A percentile compares a stretch with the other conserved stretches of the same genome.
phyloP scores from a whole-genome alignment of 2,329 filamentous ascomycete species.

The Aspergillus hiratsukae region DNA sequence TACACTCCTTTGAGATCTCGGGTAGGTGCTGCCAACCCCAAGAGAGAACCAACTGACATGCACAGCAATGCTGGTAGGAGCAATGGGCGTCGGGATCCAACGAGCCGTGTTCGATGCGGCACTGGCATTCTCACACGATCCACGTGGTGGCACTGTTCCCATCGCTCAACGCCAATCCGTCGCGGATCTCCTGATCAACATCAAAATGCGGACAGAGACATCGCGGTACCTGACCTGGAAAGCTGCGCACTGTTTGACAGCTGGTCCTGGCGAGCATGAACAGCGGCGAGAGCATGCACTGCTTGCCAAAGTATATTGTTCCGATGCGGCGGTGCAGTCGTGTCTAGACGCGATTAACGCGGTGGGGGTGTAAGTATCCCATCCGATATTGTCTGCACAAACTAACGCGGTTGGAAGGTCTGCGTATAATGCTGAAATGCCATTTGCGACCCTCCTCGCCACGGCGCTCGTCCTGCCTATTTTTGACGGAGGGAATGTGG shows the following conservation, averaged over 20 bases:
- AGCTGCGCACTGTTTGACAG: slow-evolving; percentile 43
- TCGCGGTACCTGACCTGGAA: slow-evolving; percentile 51
- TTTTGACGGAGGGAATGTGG: slow-evolving; percentile 54
- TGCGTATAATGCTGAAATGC: slow-evolving; percentile 40
- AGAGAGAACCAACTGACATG: not conserved
- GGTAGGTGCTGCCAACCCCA: not conserved
- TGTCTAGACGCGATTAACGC: slow-evolving; percentile 49
- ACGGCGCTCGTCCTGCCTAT: slow-evolving; percentile 46
- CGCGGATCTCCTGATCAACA: slow-evolving; percentile 48
- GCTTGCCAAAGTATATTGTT: slow-evolving; percentile 50
- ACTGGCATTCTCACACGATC: slow-evolving; percentile 49
- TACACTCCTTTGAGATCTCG: slow-evolving; percentile 41
- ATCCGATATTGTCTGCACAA: not conserved
- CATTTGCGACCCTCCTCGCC: slow-evolving; percentile 44
- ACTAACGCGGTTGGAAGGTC: slow-evolving; percentile 19
- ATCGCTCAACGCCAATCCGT: slow-evolving; percentile 49
- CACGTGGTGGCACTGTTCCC: slow-evolving; percentile 42
- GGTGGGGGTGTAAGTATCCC: slow-evolving; percentile 47
- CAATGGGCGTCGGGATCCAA: slow-evolving; percentile 53
- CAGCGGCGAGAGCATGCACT: slow-evolving; percentile 44
- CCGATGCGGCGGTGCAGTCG: slow-evolving; percentile 47
- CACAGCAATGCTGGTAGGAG: slow-evolving; percentile 49
- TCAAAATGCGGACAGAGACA: slow-evolving; percentile 51
- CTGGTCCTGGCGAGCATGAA: slow-evolving; percentile 38
- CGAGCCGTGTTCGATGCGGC: slow-evolving; percentile 51